Conservation (phyloP, 257 asterid species). For the Solanum corneliomulleri region DNA sequence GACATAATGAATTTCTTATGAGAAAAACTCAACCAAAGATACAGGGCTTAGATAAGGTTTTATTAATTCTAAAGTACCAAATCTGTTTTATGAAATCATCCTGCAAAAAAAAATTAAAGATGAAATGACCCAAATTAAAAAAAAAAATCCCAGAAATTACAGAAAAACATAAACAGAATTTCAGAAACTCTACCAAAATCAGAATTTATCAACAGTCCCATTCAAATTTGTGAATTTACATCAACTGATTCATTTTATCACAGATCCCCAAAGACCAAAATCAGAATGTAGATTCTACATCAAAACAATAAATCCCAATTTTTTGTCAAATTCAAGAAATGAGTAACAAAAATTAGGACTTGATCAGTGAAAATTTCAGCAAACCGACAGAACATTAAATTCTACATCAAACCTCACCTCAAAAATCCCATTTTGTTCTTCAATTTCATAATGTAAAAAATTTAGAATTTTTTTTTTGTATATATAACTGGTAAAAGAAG, state of each 20-base stretch:
- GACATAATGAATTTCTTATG: background rate
- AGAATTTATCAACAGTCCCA: background rate
- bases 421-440: background rate
- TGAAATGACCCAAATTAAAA: background rate
- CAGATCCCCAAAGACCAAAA: conserved; percentile 1
- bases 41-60: background rate
- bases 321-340: background rate
- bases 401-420: background rate
- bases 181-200: background rate
- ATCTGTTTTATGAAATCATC: background rate
- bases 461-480: no score
- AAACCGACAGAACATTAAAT: background rate
- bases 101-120: background rate
- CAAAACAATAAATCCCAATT: background rate
- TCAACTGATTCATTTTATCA: background rate
- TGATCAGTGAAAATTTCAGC: background rate
- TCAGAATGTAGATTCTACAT: background rate
- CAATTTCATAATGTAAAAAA: background rate
- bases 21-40: background rate
- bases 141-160: background rate
- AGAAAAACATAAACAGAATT: background rate
- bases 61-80: background rate
- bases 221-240: background rate
- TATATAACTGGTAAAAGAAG: background rate
- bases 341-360: background rate